Evolutionary conservation across 2,329 filamentous ascomycete genomes (phyloP).

Genomic region (Ophiostoma triangulosporum): DNA sequence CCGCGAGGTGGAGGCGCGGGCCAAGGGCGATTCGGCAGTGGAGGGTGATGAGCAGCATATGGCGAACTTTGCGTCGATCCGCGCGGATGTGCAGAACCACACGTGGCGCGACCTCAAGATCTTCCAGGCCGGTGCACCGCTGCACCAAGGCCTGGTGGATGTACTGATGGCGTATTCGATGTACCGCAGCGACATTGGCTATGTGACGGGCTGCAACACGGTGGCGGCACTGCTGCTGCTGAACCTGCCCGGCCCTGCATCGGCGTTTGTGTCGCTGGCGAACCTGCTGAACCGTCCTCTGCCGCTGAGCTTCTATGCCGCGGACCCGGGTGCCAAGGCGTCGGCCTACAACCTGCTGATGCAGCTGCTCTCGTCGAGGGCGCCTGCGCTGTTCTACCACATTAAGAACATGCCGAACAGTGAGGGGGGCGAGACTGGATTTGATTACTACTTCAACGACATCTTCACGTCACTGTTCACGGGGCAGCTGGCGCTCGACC

Average conservation of each 20-base stretch:
- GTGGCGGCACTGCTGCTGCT: slow-evolving; percentile 62
- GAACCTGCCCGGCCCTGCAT: slow-evolving; percentile 49
- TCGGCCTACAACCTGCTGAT: slow-evolving; percentile 58
- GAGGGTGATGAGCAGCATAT: slow-evolving; percentile 42
- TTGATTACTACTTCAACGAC: slow-evolving; percentile 42
- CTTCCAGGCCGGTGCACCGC: slow-evolving; percentile 51
- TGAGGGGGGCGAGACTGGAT: slow-evolving; percentile 16
- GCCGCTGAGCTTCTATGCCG: slow-evolving; percentile 61
- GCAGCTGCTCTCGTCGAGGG: slow-evolving; percentile 51
- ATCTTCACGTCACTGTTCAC: slow-evolving; percentile 56
- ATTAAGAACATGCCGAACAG: slow-evolving; percentile 37
- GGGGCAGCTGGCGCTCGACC: slow-evolving; percentile 48
- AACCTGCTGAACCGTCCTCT: slow-evolving; percentile 67
- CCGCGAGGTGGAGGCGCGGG: slow-evolving; percentile 44
- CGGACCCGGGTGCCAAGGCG: slow-evolving; percentile 53
- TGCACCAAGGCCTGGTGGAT: slow-evolving; percentile 55
- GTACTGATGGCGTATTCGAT: slow-evolving; percentile 67
- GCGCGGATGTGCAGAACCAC: slow-evolving; percentile 44
- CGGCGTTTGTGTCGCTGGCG: slow-evolving; percentile 57
- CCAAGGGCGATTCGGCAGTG: slow-evolving; percentile 35
- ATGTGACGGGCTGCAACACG: slow-evolving; percentile 61
- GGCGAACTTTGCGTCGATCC: slow-evolving; percentile 50
- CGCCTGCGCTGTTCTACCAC: slow-evolving; percentile 48
- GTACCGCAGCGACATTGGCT: slow-evolving; percentile 72
- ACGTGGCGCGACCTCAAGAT: slow-evolving; percentile 63